Base-by-base conservation (phyloP, 2,329 filamentous ascomycete species). In the Cercospora sojina region DNA sequence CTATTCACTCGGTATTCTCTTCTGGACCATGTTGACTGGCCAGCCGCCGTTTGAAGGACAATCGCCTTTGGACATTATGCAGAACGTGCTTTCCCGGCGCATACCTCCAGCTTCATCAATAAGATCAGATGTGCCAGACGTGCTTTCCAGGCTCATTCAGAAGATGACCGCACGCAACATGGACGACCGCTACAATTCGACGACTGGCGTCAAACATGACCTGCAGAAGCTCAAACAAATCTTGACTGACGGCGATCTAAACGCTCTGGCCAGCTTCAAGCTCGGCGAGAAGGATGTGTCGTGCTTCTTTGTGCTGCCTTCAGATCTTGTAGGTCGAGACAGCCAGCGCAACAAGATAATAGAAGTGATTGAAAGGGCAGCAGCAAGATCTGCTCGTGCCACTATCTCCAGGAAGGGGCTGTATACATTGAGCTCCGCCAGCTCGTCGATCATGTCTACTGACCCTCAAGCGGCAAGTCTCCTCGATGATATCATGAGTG, bases 161-260 rank as follows among this genome's bases (percentile, higher is more conserved):
- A 96, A 93, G 77, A 97, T 96, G 86, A 97, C 93, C 0, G 89
- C 92, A 67, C 96, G 96, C 78, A 91, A 89, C 67, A 91, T 96
- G 57, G 86, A 88, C 64, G 93, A 97, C 65, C 88, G 94, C 13
- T 98, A 97, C 76, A 90, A 96, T 74, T 96, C 92, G 5, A 90
- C 91, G 0, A 93, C 91, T 66, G 93, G 94, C 2, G 84, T 97
- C 66, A 92, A 92, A 71, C 85, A 91, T 74, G 94, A 98, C 76
- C 80, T 98, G 59, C 79, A 88, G 60, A 85, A 88, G 73, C 88
- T 97, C 5, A 88, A 91, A 70, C 85, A 89, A 70, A 84, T 94
- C 41, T 82, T 97, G 6, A 87, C 86, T 3, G 87, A 92, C 72
- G 93, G 92, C 18, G 89, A 97, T 72, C 84, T 85, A 67, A 81